Evolutionary conservation across 2,329 filamentous ascomycete genomes (phyloP), one percentile per base, ranked within the genome.

Genomic region (Trichoderma sp.): DNA sequence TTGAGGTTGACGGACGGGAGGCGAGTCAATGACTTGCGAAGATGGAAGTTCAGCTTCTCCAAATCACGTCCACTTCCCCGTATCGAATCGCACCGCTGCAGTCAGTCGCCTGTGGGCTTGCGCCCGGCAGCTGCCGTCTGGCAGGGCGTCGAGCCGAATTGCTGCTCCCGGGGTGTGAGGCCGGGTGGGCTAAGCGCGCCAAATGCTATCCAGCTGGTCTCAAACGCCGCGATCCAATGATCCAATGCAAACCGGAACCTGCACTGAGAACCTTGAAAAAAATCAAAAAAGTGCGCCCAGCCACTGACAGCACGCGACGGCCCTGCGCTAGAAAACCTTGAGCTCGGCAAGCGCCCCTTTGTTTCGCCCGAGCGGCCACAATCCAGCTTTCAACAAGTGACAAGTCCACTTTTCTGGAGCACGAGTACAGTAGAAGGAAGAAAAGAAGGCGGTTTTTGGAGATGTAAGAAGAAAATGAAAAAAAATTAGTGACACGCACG

Each of bases 251-350:
- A 47, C 17, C 17, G 39, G 39, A 47, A n/a, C 39, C 39, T 47
- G 13, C 15, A n/a, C 43, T 20, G 26, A 13, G 34, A 36, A 36
- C 34, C 34, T 36, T 36, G 6, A 17, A 32, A 39, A 66, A 66
- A 55, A 55, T 15, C 12, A 61, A 36, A 53, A 30, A 34, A 36
- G 66, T 57, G 66, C 36, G 66, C 66, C 66, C 66, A 61, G 66
- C 66, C 66, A 68, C 55, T 61, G 66, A 68, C 66, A 61, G 66
- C 66, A 61, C 66, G 57, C 59, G 66, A 61, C 58, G 55, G 57
- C 36, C 66, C 58, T 58, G 66, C 66, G 66, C 66, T 58, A 68
- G 66, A 68, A 68, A 59, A 61, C 66, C 36, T 61, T 68, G 28
- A 68, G 66, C 66, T 68, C 39, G 39, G 55, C 55, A 61, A 57